phyloP scores from a whole-genome alignment of 2,329 filamentous ascomycete species.

The Epichloe glyceriae region DNA sequence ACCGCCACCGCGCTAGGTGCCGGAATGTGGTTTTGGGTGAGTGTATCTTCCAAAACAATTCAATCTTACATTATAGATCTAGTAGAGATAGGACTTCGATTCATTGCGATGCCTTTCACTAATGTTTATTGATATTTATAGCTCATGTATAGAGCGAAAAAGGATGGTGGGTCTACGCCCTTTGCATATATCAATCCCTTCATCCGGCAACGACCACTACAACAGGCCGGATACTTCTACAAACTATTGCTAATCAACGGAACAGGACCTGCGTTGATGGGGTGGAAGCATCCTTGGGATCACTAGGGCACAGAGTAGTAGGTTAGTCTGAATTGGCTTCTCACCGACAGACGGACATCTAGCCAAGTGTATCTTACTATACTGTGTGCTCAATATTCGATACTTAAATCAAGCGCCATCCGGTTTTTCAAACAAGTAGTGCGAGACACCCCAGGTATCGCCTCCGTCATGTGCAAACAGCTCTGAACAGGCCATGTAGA shows the following conservation, averaged over 20 bases:
- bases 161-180: slow-evolving; percentile 53
- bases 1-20: slow-evolving; percentile 78
- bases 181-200: background rate
- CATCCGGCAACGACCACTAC: background rate
- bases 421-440: slow-evolving; percentile 53
- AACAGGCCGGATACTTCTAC: background rate
- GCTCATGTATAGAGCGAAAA: slow-evolving; percentile 93
- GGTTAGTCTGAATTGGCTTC: too few relatives aligned
- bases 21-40: slow-evolving; percentile 98
- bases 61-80: background rate
- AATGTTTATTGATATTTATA: slow-evolving; percentile 21
- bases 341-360: background rate
- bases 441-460: slow-evolving; percentile 54
- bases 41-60: slow-evolving; percentile 19
- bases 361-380: background rate
- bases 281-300: slow-evolving; percentile 95
- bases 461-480: slow-evolving; percentile 53
- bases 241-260: background rate
- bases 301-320: slow-evolving; percentile 43
- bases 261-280: slow-evolving; percentile 61
- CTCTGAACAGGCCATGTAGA: slow-evolving; percentile 59
- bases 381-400: background rate
- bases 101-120: background rate
- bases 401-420: slow-evolving; percentile 3
- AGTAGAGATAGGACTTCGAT: too few relatives aligned